Base-by-base conservation (phyloP, 106 monocot genomes). In the Allium cepa region DNA sequence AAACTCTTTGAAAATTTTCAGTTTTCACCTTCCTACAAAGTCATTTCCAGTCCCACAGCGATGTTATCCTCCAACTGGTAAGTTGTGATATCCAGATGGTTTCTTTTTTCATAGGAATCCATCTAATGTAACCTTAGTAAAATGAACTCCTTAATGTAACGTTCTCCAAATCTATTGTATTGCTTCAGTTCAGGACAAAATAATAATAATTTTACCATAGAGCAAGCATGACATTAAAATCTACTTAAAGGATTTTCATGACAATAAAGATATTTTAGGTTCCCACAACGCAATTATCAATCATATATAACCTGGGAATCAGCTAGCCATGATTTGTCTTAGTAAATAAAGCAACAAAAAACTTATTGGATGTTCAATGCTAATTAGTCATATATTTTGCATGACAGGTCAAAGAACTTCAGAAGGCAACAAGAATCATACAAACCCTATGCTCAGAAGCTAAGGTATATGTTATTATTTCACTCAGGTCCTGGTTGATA, bases 391-490 rank as follows among this genome's bases (percentile, higher is more conserved):
- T 17, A 36, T 49, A 36, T 64, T 66, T 59, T 74, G 60, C 71
- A 26, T 50, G 66, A 47, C 74, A 96, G 96, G 73, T 97, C 48
- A 97, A 82, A 79, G 86, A 86, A 64, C 81, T 97, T 68, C 96
- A 97, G 56, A 97, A 92, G 80, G 96, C 96, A 49, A 97, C 96
- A 72, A 78, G 92, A 79, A 77, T 81, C 47, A 84, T 97, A 66
- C 96, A 97, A 36, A 79, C 92, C 3, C 65, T 97, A 3, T 97
- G 96, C 80, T 92, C 88, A 26, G 96, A 92, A 66, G 96, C 96
- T 17, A 97, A 96, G 85, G 96, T 92, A 36, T 36, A 36, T 36
- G 36, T 36, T 36, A 61, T 50, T 18, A 50, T 22, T 52, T 47
- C 10, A 11, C 16, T 52, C 45, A 51, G n/a, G 1, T 36, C 36